Conservation (phyloP, 169 alveolate species). For the Pseudocohnilembus persalinus region DNA sequence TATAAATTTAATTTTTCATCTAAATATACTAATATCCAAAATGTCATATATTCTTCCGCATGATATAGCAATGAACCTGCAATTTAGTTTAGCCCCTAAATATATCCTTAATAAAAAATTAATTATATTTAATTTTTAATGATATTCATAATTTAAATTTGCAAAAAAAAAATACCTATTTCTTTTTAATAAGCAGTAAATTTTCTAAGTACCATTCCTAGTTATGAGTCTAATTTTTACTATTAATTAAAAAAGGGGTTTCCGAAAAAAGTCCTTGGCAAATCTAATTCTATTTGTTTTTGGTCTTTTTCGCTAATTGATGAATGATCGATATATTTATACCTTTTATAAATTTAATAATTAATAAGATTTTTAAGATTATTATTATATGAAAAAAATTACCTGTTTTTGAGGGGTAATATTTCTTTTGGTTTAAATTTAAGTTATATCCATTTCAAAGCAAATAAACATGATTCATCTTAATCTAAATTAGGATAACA, state of each 20-base stretch:
- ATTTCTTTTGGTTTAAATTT: neutral
- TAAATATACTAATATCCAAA: neutral
- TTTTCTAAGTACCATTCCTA: neutral
- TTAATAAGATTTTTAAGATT: too few relatives aligned
- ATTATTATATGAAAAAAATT: too few relatives aligned
- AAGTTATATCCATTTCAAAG: neutral
- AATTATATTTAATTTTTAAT: too few relatives aligned
- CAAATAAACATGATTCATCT: neutral
- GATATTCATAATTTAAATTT: too few relatives aligned
- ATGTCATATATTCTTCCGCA: neutral
- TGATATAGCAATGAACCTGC: neutral
- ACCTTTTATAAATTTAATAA: neutral
- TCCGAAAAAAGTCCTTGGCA: neutral
- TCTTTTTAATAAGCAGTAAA: neutral
- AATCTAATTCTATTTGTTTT: neutral
- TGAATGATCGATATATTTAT: neutral
- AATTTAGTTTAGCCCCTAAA: neutral
- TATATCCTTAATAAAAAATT: neutral
- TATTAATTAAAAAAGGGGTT: neutral
- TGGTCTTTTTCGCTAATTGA: neutral
- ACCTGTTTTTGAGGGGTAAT: neutral
- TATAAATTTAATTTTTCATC: neutral
- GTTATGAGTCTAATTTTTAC: neutral
- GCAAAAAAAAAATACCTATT: neutral
- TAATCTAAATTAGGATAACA: neutral